Percentiles rank a stretch among this genome's conserved stretches.
Conservation (phyloP, 768 basidiomycete species). For the Coprinopsis strossmayeri region DNA sequence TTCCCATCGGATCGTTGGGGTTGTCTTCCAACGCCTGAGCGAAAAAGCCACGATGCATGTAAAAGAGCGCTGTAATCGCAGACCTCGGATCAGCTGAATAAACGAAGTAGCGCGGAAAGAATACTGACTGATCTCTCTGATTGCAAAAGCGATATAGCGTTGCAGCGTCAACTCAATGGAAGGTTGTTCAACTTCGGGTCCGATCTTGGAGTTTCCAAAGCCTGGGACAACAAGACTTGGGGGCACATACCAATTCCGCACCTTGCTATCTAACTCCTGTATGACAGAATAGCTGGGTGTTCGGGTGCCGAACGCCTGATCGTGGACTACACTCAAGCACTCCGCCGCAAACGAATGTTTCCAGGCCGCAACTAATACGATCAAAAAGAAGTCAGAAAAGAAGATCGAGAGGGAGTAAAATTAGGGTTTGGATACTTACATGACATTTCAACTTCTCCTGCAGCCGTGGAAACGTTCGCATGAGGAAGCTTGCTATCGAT, state of each 20-base stretch:
- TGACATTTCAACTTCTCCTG: conserved; percentile 53
- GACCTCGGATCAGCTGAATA: not conserved
- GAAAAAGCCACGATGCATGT: conserved; percentile 73
- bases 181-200: conserved; percentile 36
- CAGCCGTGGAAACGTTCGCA: conserved; percentile 34
- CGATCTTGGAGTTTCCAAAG: conserved; percentile 43
- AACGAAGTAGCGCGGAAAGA: not conserved
- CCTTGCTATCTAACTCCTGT: conserved; percentile 60
- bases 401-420: conserved; percentile 4
- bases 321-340: conserved; percentile 58
- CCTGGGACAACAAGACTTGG: conserved; percentile 60
- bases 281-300: conserved; percentile 55
- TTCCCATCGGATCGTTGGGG: conserved; percentile 58
- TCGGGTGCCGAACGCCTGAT: conserved; percentile 61
- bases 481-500: conserved; percentile 50
- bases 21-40: conserved; percentile 61
- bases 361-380: conserved; percentile 52
- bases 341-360: conserved; percentile 61
- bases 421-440: conserved; percentile 33
- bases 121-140: conserved; percentile 58
- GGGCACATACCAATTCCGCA: conserved; percentile 57
- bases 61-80: conserved; percentile 46
- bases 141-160: conserved; percentile 58
- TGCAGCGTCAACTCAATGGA: conserved; percentile 59
- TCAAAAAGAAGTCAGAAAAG: conserved; percentile 1